phyloP scores from a whole-genome alignment of 2,329 filamentous ascomycete species.

The Ophiosphaerella korrae region DNA sequence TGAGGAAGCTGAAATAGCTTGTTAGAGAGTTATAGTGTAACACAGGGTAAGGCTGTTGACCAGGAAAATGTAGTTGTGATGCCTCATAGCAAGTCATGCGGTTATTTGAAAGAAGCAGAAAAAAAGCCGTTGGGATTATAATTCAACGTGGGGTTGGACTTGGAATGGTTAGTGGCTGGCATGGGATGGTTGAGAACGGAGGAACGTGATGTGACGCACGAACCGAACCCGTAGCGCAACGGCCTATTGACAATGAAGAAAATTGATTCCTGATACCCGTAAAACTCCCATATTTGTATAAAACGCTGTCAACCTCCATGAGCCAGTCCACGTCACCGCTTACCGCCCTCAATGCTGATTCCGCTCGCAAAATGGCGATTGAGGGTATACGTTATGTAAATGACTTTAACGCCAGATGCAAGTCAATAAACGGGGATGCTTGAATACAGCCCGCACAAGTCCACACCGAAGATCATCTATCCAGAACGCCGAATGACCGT shows the following conservation, averaged over 20 bases:
- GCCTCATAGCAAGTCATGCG: background rate
- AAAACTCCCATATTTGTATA: background rate
- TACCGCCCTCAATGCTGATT: background rate
- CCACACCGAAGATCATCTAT: constrained; percentile 5
- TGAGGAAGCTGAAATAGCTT: background rate
- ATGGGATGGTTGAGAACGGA: constrained; percentile 22
- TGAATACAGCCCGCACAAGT: constrained; percentile 9
- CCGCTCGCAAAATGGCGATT: background rate
- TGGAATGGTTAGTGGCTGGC: constrained; percentile 38
- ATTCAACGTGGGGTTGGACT: constrained; percentile 12
- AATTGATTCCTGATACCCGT: background rate
- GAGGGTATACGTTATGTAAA: constrained; percentile 32
- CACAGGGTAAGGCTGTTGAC: no score
- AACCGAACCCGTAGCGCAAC: background rate
- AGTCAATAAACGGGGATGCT: constrained; percentile 16
- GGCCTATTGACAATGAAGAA: background rate
- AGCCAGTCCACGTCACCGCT: background rate
- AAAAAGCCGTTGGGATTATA: no score
- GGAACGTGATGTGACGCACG: constrained; percentile 29
- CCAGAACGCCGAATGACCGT: constrained; percentile 17
- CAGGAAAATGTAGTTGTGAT: background rate
- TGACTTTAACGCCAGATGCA: constrained; percentile 18
- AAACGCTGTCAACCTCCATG: background rate
- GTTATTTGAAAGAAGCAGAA: background rate
- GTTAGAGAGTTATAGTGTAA: no score